Conservation (phyloP, 306 rosid species). For the Castanea crenata region DNA sequence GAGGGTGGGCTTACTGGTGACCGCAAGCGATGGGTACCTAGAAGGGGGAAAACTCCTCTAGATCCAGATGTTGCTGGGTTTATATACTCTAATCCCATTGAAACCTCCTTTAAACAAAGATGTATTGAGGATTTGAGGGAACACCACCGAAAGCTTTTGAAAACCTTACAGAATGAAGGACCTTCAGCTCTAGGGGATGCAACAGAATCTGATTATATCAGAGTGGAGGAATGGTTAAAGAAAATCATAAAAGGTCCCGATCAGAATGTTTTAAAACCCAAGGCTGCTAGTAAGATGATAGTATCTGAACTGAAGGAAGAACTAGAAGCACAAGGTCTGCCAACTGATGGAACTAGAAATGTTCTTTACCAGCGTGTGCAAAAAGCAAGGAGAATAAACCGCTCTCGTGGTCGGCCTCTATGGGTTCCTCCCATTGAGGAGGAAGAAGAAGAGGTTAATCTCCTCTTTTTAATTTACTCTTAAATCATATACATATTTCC, state of each 20-base stretch:
- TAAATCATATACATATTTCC: background rate
- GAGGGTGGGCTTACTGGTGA: constrained; percentile 99
- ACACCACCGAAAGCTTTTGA: constrained; percentile 68
- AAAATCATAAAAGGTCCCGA: constrained; percentile 86
- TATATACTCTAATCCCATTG: constrained; percentile 89
- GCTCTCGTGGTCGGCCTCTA: constrained; percentile 97
- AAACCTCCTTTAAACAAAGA: constrained; percentile 90
- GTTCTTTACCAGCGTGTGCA: constrained; percentile 99
- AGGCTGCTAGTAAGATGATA: constrained; percentile 97
- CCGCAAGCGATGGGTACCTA: constrained; percentile 96
- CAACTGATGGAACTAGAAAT: constrained; percentile 94
- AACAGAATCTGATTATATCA: constrained; percentile 75
- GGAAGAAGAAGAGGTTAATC: constrained; percentile 88
- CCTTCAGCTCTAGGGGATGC: constrained; percentile 70
- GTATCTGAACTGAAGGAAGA: constrained; percentile 92
- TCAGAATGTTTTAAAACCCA: constrained; percentile 79
- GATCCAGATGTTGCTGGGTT: constrained; percentile 96
- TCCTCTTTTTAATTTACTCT: background rate
- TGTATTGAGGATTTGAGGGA: constrained; percentile 72
- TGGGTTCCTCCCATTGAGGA: constrained; percentile 97
- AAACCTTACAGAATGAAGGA: constrained; percentile 71
- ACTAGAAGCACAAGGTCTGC: constrained; percentile 90
- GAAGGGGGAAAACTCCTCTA: constrained; percentile 87
- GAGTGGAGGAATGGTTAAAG: constrained; percentile 75
- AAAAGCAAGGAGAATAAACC: constrained; percentile 96